These are phyloP conservation scores for Hibiscus syriacus DNA, from an alignment of 345 rosid species.

Conservation along the genomic window DNA sequence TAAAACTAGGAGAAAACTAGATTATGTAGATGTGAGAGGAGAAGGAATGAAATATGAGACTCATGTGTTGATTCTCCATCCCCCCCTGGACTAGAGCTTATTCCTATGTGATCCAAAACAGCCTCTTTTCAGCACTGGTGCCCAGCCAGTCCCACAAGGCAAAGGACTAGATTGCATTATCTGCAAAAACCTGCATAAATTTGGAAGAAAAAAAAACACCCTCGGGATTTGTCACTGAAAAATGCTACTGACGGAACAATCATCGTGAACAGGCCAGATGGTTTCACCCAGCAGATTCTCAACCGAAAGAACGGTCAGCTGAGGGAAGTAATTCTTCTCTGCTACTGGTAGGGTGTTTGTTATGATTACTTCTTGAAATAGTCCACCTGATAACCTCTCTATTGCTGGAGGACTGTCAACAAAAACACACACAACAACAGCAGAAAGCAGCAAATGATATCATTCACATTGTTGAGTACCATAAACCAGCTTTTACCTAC, in stretches of 20 bases:
- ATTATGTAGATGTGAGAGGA: neutral
- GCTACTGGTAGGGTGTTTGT: slow-evolving; percentile 69
- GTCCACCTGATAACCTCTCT: slow-evolving; percentile 70
- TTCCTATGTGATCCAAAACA: too few species aligned
- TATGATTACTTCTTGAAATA: slow-evolving; percentile 73
- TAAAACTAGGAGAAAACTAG: neutral
- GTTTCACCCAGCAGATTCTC: slow-evolving; percentile 83
- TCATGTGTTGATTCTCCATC: neutral
- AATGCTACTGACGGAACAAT: slow-evolving; percentile 68
- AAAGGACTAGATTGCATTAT: too few species aligned
- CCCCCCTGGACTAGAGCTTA: neutral
- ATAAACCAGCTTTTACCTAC: neutral
- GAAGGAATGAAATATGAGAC: neutral
- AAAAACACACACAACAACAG: neutral
- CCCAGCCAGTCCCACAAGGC: too few species aligned
- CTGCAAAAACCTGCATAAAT: neutral
- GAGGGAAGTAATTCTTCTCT: slow-evolving; percentile 72
- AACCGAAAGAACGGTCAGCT: slow-evolving; percentile 62
- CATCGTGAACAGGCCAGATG: slow-evolving; percentile 84
- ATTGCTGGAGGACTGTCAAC: slow-evolving; percentile 63
- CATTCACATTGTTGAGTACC: neutral
- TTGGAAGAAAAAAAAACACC: slow-evolving; percentile 1
- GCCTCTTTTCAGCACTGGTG: neutral
- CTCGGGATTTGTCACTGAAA: slow-evolving; percentile 26
- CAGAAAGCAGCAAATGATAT: neutral